phyloP scores from a whole-genome alignment of 768 basidiomycete genomes.

The Leccinum fibrillosum region DNA sequence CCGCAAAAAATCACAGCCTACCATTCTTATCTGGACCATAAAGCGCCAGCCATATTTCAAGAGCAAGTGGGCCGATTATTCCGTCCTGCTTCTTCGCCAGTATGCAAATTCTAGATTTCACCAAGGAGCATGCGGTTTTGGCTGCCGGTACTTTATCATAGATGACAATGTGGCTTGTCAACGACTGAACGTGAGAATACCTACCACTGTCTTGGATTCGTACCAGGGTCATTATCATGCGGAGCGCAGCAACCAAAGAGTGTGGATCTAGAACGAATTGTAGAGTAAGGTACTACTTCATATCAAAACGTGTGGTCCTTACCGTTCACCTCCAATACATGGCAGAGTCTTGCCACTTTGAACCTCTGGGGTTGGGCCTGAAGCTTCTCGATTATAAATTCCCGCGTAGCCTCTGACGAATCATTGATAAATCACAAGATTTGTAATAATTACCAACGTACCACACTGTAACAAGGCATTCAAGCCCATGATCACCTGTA shows the following conservation, averaged over 20 bases:
- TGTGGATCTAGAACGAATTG: constrained; percentile 1
- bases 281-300: not conserved
- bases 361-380: too few relatives aligned
- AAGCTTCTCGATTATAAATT: too few relatives aligned
- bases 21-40: constrained; percentile 3
- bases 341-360: too few relatives aligned
- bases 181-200: not conserved
- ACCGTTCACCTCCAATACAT: constrained; percentile 14
- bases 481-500: not conserved
- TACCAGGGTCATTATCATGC: constrained; percentile 14
- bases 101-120: constrained; percentile 3
- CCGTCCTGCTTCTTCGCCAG: constrained; percentile 2
- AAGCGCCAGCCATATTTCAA: constrained; percentile 18
- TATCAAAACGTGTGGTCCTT: not conserved
- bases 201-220: constrained; percentile 12
- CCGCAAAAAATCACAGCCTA: not conserved
- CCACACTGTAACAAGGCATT: too few relatives aligned
- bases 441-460: too few relatives aligned
- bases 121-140: not conserved
- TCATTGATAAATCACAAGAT: too few relatives aligned
- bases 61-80: constrained; percentile 18
- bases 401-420: too few relatives aligned
- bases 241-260: constrained; percentile 14
- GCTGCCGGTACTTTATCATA: not conserved
- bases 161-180: not conserved